These are phyloP conservation scores for Glomus cerebriforme DNA, from an alignment of 192 early-diverging fungal genomes.

Conservation along the genomic window DNA sequence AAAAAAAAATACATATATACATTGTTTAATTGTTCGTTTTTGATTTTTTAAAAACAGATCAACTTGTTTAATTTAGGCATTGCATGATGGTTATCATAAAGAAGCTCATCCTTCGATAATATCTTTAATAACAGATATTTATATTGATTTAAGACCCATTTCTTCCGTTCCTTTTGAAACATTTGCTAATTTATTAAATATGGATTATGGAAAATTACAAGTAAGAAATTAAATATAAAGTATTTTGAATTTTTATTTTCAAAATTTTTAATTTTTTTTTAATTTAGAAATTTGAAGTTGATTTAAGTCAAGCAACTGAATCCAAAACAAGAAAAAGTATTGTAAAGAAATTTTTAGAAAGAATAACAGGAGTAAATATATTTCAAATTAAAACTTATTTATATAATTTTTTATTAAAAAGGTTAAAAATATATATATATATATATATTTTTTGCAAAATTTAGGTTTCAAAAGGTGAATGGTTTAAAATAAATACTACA, in stretches of 20 bases:
- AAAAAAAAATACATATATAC: too few relatives aligned
- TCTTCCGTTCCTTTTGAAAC: constrained; percentile 18
- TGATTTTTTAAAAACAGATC: not conserved
- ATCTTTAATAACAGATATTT: constrained; percentile 30
- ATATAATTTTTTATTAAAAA: too few relatives aligned
- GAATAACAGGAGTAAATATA: constrained; percentile 2
- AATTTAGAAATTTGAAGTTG: constrained; percentile 5
- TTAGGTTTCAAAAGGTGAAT: constrained; percentile 3
- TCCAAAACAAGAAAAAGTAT: not conserved
- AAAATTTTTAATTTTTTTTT: not conserved
- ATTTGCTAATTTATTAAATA: constrained; percentile 19
- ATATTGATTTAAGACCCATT: constrained; percentile 13
- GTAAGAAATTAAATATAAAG: not conserved
- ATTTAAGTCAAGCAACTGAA: not conserved
- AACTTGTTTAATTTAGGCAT: constrained; percentile 6
- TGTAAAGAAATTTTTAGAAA: constrained; percentile 7
- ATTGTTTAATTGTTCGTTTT: not conserved
- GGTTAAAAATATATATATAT: too few relatives aligned
- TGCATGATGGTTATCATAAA: constrained; percentile 33
- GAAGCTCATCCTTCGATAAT: constrained; percentile 13
- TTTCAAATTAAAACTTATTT: not conserved
- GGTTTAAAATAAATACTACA: constrained; percentile 9
- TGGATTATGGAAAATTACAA: constrained; percentile 16
- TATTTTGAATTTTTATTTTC: not conserved
- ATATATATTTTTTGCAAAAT: not conserved